A percentile compares a stretch with the other conserved stretches of the same genome.
Evolutionary conservation across 2,329 filamentous ascomycete species (phyloP).

Genomic region (Cladosporium sp.): DNA sequence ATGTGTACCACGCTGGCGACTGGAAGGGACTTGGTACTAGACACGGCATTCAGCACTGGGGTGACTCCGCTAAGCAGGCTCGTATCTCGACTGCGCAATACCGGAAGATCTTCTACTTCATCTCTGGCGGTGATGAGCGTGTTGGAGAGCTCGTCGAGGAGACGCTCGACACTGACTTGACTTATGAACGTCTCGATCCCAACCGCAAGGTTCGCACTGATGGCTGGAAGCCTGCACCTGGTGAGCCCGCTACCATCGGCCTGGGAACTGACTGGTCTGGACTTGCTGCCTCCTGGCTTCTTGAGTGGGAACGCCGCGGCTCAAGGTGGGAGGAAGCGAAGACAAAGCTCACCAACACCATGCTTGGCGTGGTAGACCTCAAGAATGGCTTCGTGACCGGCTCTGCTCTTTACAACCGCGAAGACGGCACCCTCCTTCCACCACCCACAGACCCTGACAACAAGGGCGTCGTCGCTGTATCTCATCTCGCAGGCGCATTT

Average conservation of each 20-base stretch:
- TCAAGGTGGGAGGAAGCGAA: slow-evolving; percentile 56
- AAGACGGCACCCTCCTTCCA: slow-evolving; percentile 53
- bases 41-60: slow-evolving; percentile 64
- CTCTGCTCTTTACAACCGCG: slow-evolving; percentile 54
- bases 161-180: slow-evolving; percentile 55
- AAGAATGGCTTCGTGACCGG: slow-evolving; percentile 63
- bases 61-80: slow-evolving; percentile 63
- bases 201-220: slow-evolving; percentile 61
- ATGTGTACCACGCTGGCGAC: slow-evolving; percentile 61
- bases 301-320: slow-evolving; percentile 62
- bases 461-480: slow-evolving; percentile 53
- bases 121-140: slow-evolving; percentile 59
- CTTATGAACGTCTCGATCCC: slow-evolving; percentile 58
- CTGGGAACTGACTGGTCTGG: slow-evolving; percentile 63
- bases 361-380: slow-evolving; percentile 56
- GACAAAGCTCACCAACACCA: slow-evolving; percentile 52
- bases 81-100: slow-evolving; percentile 62
- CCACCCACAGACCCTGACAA: slow-evolving; percentile 58
- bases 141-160: slow-evolving; percentile 58
- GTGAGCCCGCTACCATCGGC: slow-evolving; percentile 51
- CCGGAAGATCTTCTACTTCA: slow-evolving; percentile 59
- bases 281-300: slow-evolving; percentile 59
- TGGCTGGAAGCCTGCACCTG: slow-evolving; percentile 50
- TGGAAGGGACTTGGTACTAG: slow-evolving; percentile 64
- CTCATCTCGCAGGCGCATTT: slow-evolving; percentile 61